Base-by-base conservation (phyloP, 2,329 filamentous ascomycete genomes). In the Calycina herbarum region DNA sequence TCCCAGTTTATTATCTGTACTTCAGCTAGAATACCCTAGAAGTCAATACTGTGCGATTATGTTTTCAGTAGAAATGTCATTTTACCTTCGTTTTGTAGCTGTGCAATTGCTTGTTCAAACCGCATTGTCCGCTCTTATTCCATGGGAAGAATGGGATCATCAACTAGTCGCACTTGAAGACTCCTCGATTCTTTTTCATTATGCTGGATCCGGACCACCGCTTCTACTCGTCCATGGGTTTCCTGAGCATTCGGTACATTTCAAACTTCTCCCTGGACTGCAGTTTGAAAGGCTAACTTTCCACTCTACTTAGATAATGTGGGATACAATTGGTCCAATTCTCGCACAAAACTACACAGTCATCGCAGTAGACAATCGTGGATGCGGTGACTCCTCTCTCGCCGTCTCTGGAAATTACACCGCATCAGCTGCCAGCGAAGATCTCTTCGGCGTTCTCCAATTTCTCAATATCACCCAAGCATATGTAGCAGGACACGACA, bases 211-310 rank as follows among this genome's bases (percentile, higher is more conserved):
- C 17, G 60, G 73, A 0, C 81, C 78, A 0, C 77, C 81, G 0
- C 75, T 85, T 7, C 75, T 80, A 15, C 76, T 84, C 8, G 74
- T 85, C 5, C 82, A 85, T 60, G 82, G 83, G 42, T 85, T 81
- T 68, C 83, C 83, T 0, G 82, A 85, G 69, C 83, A 77, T 11
- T 76, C 78, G 8, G 79, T 80, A 64, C 29, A 83, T 84, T 31
- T 85, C 15, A 17, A 17, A 17, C 3, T 45, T 45, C 3, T 15
- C 40, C 15, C 15, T 3, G n/a, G 15, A 17, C n/a, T n/a, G 15
- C 15, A 6, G 13, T 17, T 45, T 45, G 15, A 13, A 45, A 45
- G n/a, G 15, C 40, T 45, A 45, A 45, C 15, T n/a, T 20, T 45
- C 15, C n/a, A n/a, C n/a, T n/a, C 40, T 45, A 13, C 40, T n/a